These are phyloP conservation scores for Cystobasidium slooffiae DNA, from an alignment of 1,284 basidiomycete species.

Conservation along the genomic window DNA sequence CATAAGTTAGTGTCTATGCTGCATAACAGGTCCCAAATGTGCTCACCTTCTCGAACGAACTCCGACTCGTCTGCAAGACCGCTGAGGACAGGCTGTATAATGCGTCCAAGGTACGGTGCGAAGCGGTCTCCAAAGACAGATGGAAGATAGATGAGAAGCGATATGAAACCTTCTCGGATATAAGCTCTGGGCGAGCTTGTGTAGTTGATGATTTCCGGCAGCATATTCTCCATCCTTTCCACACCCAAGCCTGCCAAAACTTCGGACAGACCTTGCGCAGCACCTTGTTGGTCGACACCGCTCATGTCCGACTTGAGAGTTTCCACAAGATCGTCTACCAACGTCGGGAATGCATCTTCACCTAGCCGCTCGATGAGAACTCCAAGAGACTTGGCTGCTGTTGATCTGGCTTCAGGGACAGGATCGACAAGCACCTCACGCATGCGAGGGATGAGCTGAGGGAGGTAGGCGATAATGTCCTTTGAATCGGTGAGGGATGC, in stretches of 20 bases:
- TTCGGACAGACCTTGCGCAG: conserved; percentile 95
- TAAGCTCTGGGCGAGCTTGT: conserved; percentile 87
- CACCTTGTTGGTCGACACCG: conserved; percentile 92
- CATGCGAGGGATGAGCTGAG: conserved; percentile 84
- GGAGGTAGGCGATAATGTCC: conserved; percentile 95
- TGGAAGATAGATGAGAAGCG: conserved; percentile 91
- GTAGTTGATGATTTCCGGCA: conserved; percentile 92
- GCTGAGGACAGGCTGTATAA: conserved; percentile 88
- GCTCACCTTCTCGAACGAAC: conserved; percentile 61
- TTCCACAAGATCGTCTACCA: conserved; percentile 85
- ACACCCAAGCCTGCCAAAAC: conserved; percentile 94
- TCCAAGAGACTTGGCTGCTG: conserved; percentile 96
- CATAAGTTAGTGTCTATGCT: conserved; percentile 62
- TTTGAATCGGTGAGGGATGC: conserved; percentile 80
- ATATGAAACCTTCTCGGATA: conserved; percentile 98
- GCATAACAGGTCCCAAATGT: background rate
- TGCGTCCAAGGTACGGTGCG: conserved; percentile 91
- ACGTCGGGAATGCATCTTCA: conserved; percentile 91
- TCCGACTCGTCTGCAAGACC: conserved; percentile 94
- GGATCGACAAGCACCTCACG: conserved; percentile 79
- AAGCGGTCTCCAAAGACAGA: conserved; percentile 96
- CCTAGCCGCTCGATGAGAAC: conserved; percentile 95
- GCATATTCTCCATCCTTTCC: conserved; percentile 90
- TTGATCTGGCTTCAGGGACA: conserved; percentile 81
- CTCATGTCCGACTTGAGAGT: conserved; percentile 92